phyloP scores from a whole-genome alignment of 345 rosid genomes.

The Eucalyptus cloeziana region DNA sequence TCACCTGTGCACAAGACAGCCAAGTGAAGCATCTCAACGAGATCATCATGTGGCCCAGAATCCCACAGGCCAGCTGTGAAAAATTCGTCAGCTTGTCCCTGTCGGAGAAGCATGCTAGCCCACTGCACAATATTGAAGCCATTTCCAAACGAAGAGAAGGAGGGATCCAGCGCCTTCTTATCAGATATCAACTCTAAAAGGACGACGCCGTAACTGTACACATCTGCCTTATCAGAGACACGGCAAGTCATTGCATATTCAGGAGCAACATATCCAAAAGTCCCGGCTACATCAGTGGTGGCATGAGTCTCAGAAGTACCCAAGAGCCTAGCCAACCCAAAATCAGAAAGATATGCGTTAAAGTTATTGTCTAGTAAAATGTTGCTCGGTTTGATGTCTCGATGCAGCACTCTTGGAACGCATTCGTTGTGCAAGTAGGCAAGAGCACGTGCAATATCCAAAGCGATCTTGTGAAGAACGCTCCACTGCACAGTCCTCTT shows the following conservation, averaged over 20 bases:
- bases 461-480: conserved; percentile 42
- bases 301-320: conserved; percentile 50
- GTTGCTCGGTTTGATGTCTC: conserved; percentile 48
- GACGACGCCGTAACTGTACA: conserved; percentile 43
- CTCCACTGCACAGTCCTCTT: conserved; percentile 24
- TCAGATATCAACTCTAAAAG: conserved; percentile 38
- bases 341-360: conserved; percentile 43
- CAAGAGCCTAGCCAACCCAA: conserved; percentile 40
- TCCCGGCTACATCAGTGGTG: conserved; percentile 47
- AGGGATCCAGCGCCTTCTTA: conserved; percentile 41
- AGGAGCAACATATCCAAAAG: conserved; percentile 49
- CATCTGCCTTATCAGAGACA: conserved; percentile 46
- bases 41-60: conserved; percentile 31
- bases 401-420: conserved; percentile 36
- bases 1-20: conserved; percentile 31
- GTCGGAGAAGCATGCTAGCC: conserved; percentile 31
- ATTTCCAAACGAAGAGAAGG: conserved; percentile 35
- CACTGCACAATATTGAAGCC: conserved; percentile 43
- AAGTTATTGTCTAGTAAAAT: conserved; percentile 29
- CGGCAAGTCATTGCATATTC: conserved; percentile 52
- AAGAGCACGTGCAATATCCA: conserved; percentile 42
- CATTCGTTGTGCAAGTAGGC: conserved; percentile 40
- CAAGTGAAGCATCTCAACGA: conserved; percentile 24
- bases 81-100: conserved; percentile 23
- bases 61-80: conserved; percentile 37